A percentile compares a stretch with the other conserved stretches of the same genome.
Conservation (phyloP, 495 filamentous ascomycete species). For the Hyaloscypha finlandica region DNA sequence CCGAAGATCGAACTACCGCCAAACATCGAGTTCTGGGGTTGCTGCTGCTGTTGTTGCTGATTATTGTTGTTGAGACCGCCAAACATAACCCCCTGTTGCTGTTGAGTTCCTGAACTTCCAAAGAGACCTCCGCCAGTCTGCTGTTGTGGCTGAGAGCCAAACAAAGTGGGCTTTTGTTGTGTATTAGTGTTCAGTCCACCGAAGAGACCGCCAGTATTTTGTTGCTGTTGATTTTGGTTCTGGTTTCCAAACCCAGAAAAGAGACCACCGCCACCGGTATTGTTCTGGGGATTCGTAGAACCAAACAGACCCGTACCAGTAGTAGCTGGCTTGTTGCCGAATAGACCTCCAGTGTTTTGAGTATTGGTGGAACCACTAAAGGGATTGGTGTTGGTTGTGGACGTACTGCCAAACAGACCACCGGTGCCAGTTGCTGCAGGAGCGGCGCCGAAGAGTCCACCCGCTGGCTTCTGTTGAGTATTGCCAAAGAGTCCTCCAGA, state of each 20-base stretch:
- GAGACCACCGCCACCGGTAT: constrained; percentile 42
- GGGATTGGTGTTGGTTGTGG: constrained; percentile 36
- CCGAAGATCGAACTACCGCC: constrained; percentile 43
- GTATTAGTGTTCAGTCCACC: constrained; percentile 41
- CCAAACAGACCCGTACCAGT: constrained; percentile 38
- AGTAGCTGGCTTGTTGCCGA: constrained; percentile 46
- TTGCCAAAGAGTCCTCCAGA: constrained; percentile 43
- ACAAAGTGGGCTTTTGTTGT: constrained; percentile 47
- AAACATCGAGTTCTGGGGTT: constrained; percentile 39
- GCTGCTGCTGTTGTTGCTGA: constrained; percentile 45
- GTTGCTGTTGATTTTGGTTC: constrained; percentile 63
- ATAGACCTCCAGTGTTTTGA: constrained; percentile 48
- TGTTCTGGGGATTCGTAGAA: constrained; percentile 35
- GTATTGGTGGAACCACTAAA: constrained; percentile 36
- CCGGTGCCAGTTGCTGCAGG: constrained; percentile 49
- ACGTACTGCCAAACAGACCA: constrained; percentile 59
- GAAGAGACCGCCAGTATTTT: constrained; percentile 44
- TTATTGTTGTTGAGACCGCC: constrained; percentile 37
- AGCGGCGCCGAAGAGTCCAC: constrained; percentile 46
- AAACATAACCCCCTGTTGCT: constrained; percentile 42
- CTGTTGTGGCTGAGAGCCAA: constrained; percentile 40
- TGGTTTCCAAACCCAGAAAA: constrained; percentile 46
- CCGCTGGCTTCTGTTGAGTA: constrained; percentile 47
- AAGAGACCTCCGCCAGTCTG: constrained; percentile 60
- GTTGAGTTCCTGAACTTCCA: constrained; percentile 50